Percentiles rank a stretch among this genome's conserved stretches.
Conservation (phyloP, 2,329 filamentous ascomycete species). For the Fusarium scirpi region DNA sequence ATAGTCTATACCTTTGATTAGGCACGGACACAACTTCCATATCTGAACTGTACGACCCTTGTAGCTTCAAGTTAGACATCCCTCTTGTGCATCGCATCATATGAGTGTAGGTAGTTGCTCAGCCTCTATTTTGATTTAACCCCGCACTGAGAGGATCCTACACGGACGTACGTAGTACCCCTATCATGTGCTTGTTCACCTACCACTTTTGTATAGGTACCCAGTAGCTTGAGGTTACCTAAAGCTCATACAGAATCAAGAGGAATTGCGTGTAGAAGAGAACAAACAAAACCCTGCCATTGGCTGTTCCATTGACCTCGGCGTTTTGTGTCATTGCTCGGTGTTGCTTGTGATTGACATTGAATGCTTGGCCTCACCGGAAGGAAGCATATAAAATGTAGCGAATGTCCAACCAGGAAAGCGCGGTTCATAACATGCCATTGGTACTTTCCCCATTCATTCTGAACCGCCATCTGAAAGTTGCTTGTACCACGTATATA, state of each 20-base stretch:
- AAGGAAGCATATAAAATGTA: constrained; percentile 6
- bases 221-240: not conserved
- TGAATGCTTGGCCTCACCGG: not conserved
- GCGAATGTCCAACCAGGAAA: not conserved
- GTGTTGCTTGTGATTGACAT: constrained; percentile 37
- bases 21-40: constrained; percentile 27
- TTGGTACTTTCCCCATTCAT: not conserved
- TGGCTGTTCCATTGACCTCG: constrained; percentile 27
- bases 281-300: constrained; percentile 4
- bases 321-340: constrained; percentile 24
- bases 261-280: not conserved
- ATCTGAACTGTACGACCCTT: constrained; percentile 23
- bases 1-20: not conserved
- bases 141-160: constrained; percentile 12
- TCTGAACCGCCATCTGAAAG: not conserved
- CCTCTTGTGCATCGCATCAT: not conserved
- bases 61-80: constrained; percentile 3
- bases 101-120: not conserved
- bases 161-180: constrained; percentile 6
- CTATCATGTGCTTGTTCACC: constrained; percentile 21
- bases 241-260: not conserved
- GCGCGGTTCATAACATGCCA: not conserved
- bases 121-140: constrained; percentile 15
- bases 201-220: constrained; percentile 20
- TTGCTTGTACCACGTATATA: constrained; percentile 1